A percentile compares a stretch with the other conserved stretches of the same genome.
Evolutionary conservation across 495 filamentous ascomycete genomes (phyloP).

Genomic region (Penicillium paradoxum): DNA sequence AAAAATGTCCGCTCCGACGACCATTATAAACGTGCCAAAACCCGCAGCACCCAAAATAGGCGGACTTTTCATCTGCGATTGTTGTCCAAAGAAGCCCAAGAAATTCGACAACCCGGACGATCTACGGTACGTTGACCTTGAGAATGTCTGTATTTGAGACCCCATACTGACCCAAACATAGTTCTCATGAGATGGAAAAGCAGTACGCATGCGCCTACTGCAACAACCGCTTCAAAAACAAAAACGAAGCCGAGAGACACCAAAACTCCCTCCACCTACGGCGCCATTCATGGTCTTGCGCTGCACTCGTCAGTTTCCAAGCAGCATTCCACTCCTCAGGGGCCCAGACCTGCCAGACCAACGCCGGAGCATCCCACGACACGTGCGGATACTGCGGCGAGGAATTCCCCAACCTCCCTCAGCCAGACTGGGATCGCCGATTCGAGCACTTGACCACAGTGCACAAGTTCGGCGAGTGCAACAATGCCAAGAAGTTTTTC

Average conservation of each 20-base stretch:
- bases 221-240: conserved; percentile 97
- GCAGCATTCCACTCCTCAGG: conserved; percentile 80
- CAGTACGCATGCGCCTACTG: conserved; percentile 93
- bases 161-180: conserved; percentile 17
- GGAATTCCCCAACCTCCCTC: conserved; percentile 72
- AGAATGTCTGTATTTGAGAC: not conserved
- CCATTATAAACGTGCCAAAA: conserved; percentile 28
- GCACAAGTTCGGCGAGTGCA: conserved; percentile 98
- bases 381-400: conserved; percentile 95
- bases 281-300: conserved; percentile 97
- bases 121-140: conserved; percentile 60
- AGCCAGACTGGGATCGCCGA: conserved; percentile 76
- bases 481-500: conserved; percentile 97
- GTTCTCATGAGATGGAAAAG: conserved; percentile 86
- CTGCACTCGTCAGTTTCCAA: conserved; percentile 68
- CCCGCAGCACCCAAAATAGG: conserved; percentile 30
- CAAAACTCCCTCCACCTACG: conserved; percentile 95
- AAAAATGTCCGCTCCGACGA: conserved; percentile 40
- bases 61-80: conserved; percentile 78
- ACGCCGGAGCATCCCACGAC: conserved; percentile 50
- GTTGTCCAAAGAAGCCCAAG: conserved; percentile 97
- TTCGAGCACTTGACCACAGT: conserved; percentile 80
- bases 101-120: conserved; percentile 89
- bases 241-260: conserved; percentile 96
- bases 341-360: conserved; percentile 33